A percentile compares a stretch with the other conserved stretches of the same genome.
These are phyloP conservation scores for Penicillium hesseltinei DNA, from an alignment of 2,329 filamentous ascomycete genomes.

Conservation along the genomic window DNA sequence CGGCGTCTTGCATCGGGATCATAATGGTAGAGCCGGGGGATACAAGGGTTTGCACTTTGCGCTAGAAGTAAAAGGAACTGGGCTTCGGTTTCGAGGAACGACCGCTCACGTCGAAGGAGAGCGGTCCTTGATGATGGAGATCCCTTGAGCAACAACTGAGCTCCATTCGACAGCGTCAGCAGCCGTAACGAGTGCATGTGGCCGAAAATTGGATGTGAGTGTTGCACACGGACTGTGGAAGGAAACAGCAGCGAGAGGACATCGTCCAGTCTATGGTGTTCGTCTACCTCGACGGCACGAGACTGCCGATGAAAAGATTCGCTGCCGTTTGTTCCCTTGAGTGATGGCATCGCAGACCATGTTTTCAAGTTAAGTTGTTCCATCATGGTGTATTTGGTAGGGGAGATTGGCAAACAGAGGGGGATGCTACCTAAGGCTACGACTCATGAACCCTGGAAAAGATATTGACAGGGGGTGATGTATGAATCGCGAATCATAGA, in stretches of 20 bases:
- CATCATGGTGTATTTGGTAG: not conserved
- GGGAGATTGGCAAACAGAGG: not conserved
- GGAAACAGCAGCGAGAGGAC: slow-evolving; percentile 35
- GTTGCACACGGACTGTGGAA: slow-evolving; percentile 29
- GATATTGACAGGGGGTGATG: not conserved
- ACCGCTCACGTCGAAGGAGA: slow-evolving; percentile 42
- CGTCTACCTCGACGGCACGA: slow-evolving; percentile 12
- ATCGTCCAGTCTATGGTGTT: slow-evolving; percentile 27
- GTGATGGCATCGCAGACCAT: slow-evolving; percentile 8
- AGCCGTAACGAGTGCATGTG: slow-evolving; percentile 39
- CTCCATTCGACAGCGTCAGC: slow-evolving; percentile 40
- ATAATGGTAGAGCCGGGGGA: slow-evolving; percentile 41
- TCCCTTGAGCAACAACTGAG: slow-evolving; percentile 39
- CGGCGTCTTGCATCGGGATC: slow-evolving; percentile 29
- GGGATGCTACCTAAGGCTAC: slow-evolving; percentile 1
- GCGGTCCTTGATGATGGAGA: slow-evolving; percentile 34
- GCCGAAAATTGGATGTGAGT: slow-evolving; percentile 24
- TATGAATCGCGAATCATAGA: not conserved
- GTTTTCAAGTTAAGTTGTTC: slow-evolving; percentile 10
- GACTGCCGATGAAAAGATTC: not conserved
- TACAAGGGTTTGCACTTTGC: slow-evolving; percentile 32
- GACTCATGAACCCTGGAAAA: not conserved
- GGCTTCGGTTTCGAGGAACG: slow-evolving; percentile 42
- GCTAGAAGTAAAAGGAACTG: slow-evolving; percentile 38
- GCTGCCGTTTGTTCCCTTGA: slow-evolving; percentile 5